These are phyloP conservation scores for Pseudocercospora cruenta DNA, from an alignment of 2,329 filamentous ascomycete genomes.

Conservation along the genomic window DNA sequence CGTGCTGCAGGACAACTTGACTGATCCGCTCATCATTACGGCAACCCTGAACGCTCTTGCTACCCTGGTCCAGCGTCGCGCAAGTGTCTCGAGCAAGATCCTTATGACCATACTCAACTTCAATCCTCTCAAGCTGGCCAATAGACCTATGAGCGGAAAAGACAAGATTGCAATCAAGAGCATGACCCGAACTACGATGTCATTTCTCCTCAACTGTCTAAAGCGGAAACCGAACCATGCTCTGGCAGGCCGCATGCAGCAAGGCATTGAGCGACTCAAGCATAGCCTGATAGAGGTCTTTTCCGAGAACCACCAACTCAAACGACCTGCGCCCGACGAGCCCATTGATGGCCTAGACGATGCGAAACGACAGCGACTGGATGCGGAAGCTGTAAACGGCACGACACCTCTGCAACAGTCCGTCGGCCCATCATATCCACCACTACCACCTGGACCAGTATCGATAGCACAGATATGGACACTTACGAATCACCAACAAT, in stretches of 20 bases:
- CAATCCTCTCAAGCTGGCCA: constrained; percentile 81
- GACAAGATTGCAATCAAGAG: constrained; percentile 83
- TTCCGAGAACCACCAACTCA: constrained; percentile 70
- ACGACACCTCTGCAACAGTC: constrained; percentile 27
- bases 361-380: constrained; percentile 79
- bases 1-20: constrained; percentile 79
- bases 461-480: constrained; percentile 85
- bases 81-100: constrained; percentile 81
- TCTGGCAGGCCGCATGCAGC: constrained; percentile 75
- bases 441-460: constrained; percentile 74
- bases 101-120: constrained; percentile 84
- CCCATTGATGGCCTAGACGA: constrained; percentile 72
- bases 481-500: constrained; percentile 72
- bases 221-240: constrained; percentile 84
- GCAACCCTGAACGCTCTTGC: constrained; percentile 88
- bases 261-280: constrained; percentile 81
- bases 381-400: constrained; percentile 50
- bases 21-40: constrained; percentile 85
- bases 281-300: constrained; percentile 77
- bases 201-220: constrained; percentile 79
- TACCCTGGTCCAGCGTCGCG: constrained; percentile 78
- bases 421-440: constrained; percentile 60
- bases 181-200: constrained; percentile 89
- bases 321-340: constrained; percentile 72
- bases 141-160: constrained; percentile 55